phyloP scores from a whole-genome alignment of 1,284 basidiomycete genomes.

The Cryptococcus sp. region DNA sequence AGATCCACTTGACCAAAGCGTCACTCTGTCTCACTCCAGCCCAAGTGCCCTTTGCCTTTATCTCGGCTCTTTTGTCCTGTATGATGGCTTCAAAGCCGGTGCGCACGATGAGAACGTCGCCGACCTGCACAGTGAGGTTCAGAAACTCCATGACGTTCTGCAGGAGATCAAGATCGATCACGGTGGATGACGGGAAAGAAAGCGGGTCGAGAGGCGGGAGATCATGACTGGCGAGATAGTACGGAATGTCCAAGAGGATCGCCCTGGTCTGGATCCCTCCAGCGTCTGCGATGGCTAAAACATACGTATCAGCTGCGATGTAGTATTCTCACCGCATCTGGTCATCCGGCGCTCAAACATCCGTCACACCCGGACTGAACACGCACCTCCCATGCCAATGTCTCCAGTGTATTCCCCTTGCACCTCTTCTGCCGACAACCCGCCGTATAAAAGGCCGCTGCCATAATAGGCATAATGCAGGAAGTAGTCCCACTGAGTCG shows the following conservation, averaged over 20 bases:
- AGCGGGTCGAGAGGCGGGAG: slow-evolving; percentile 8
- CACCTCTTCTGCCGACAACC: slow-evolving; percentile 22
- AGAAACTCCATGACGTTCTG: slow-evolving; percentile 22
- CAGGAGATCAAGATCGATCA: slow-evolving; percentile 16
- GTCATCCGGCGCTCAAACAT: background rate
- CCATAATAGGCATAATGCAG: slow-evolving; percentile 18
- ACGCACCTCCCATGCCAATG: slow-evolving; percentile 22
- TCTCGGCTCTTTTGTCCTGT: slow-evolving; percentile 6
- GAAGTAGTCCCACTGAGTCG: slow-evolving; percentile 29
- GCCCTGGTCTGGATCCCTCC: slow-evolving; percentile 20
- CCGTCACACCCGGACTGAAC: background rate
- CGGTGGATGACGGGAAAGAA: slow-evolving; percentile 5
- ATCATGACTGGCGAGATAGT: slow-evolving; percentile 17
- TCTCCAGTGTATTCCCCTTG: slow-evolving; percentile 18
- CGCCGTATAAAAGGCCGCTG: slow-evolving; percentile 20
- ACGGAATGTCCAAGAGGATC: slow-evolving; percentile 20
- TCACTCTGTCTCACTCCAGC: slow-evolving; percentile 14
- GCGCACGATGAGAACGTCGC: slow-evolving; percentile 21
- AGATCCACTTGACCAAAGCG: slow-evolving; percentile 20
- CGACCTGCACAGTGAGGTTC: slow-evolving; percentile 11
- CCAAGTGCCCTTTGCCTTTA: slow-evolving; percentile 1
- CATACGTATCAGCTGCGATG: background rate
- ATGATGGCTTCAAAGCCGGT: slow-evolving; percentile 17
- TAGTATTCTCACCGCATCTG: too few species aligned
- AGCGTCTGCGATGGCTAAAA: slow-evolving; percentile 12